Evolutionary conservation across 768 basidiomycete genomes (phyloP), one percentile per base, ranked within the genome.

Genomic region (Rhodotorula sphaerocarpa): DNA sequence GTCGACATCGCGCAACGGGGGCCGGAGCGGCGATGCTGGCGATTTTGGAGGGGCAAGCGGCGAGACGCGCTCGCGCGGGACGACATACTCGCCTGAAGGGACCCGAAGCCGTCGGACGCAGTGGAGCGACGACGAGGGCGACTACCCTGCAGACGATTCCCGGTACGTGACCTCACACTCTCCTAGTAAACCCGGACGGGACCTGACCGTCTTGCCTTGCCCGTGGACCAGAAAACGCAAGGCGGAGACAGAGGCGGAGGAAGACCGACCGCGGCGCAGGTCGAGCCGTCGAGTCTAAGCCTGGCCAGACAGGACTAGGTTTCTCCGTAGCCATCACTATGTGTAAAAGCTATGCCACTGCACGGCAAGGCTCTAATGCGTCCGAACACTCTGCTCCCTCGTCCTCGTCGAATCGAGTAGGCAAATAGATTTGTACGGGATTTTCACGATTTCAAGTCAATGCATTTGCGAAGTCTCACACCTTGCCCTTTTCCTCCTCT

Each of bases 221-320:
- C n/a, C n/a, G n/a, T n/a, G n/a, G n/a, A 6, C 16, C 56, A 62
- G 65, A 36, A 67, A 67, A 57, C 61, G 66, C 50, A 67, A 67
- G n/a, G 66, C 66, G 9, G 66, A 67, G 39, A 58, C 60, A 31
- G 61, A 62, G 0, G 57, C 31, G 2, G 61, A 63, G 7, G 61
- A 27, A 0, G 63, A 59, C 6, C 31, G 28, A 6, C 5, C 34
- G n/a, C 57, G 63, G 4, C 63, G 63, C 7, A 42, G 63, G n/a
- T 65, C 63, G 41, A 52, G 47, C 7, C 42, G 63, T 23, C 48
- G 63, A 1, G 56, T 48, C 45, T 63, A 25, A 50, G n/a, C n/a
- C n/a, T n/a, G n/a, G n/a, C n/a, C n/a, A n/a, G n/a, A n/a, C n/a
- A n/a, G n/a, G n/a, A n/a, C n/a, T n/a, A n/a, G n/a, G n/a, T n/a